Evolutionary conservation across 1,139 yeast genomes (phyloP).

Genomic region (Debaryomyces psychrophilus): DNA sequence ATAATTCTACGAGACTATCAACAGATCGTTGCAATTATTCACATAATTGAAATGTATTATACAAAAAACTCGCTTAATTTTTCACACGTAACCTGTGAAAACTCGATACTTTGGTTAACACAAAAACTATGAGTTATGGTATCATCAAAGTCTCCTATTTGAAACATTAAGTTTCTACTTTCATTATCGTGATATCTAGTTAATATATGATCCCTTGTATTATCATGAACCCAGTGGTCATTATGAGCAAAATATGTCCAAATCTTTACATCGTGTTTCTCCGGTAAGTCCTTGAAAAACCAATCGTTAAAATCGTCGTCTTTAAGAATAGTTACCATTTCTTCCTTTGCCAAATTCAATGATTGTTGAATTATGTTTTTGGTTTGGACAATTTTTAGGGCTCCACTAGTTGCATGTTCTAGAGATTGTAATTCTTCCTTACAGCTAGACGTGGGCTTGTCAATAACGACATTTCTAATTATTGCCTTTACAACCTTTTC

Average conservation of each 20-base stretch:
- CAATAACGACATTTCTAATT: slow-evolving; percentile 26
- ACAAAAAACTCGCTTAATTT: slow-evolving; percentile 8
- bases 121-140: slow-evolving; percentile 60
- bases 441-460: slow-evolving; percentile 24
- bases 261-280: slow-evolving; percentile 27
- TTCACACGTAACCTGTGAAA: slow-evolving; percentile 45
- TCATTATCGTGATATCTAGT: slow-evolving; percentile 34
- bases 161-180: slow-evolving; percentile 34
- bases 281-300: slow-evolving; percentile 44
- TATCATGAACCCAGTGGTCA: slow-evolving; percentile 65
- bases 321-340: slow-evolving; percentile 50
- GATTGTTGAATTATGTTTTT: slow-evolving; percentile 52
- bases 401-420: slow-evolving; percentile 45
- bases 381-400: slow-evolving; percentile 43
- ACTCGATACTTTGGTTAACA: slow-evolving; percentile 54
- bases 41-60: not conserved
- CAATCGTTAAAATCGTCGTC: slow-evolving; percentile 49
- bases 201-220: slow-evolving; percentile 46
- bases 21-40: not conserved
- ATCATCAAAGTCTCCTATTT: slow-evolving; percentile 26
- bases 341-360: slow-evolving; percentile 59
- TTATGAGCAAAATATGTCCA: slow-evolving; percentile 60
- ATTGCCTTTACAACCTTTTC: slow-evolving; percentile 25
- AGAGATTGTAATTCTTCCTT: slow-evolving; percentile 29
- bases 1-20: not conserved